A percentile compares a stretch with the other conserved stretches of the same genome.
phyloP scores from a whole-genome alignment of 306 rosid genomes.

The Calophaca sinica region DNA sequence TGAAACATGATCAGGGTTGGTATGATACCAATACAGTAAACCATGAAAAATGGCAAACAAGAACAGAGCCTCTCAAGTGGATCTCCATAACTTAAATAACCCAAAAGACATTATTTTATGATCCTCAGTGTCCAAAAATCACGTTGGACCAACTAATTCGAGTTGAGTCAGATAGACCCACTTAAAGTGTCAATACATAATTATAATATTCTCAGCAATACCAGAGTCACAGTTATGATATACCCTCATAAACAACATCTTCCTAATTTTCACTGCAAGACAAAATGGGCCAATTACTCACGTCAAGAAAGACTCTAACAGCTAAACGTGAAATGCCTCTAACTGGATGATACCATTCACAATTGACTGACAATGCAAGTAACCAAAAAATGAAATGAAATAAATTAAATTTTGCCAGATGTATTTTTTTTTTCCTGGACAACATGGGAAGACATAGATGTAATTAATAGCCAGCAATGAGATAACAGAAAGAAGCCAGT shows the following conservation, averaged over 20 bases:
- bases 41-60: background rate
- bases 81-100: conserved; percentile 27
- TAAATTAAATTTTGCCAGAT: background rate
- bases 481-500: conserved; percentile 1
- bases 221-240: too few species aligned
- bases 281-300: conserved; percentile 20
- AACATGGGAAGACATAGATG: background rate
- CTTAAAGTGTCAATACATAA: background rate
- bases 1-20: background rate
- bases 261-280: background rate
- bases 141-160: background rate
- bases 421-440: background rate
- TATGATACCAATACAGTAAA: conserved; percentile 7
- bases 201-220: background rate
- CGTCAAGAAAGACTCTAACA: background rate
- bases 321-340: background rate
- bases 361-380: background rate
- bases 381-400: background rate
- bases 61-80: background rate
- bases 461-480: background rate
- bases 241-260: too few species aligned
- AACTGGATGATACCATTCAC: background rate
- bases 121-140: background rate
- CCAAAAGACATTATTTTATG: conserved; percentile 1
- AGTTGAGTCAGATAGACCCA: background rate